phyloP scores from a whole-genome alignment of 495 filamentous ascomycete genomes.

The Lasiosphaeris hirsuta region DNA sequence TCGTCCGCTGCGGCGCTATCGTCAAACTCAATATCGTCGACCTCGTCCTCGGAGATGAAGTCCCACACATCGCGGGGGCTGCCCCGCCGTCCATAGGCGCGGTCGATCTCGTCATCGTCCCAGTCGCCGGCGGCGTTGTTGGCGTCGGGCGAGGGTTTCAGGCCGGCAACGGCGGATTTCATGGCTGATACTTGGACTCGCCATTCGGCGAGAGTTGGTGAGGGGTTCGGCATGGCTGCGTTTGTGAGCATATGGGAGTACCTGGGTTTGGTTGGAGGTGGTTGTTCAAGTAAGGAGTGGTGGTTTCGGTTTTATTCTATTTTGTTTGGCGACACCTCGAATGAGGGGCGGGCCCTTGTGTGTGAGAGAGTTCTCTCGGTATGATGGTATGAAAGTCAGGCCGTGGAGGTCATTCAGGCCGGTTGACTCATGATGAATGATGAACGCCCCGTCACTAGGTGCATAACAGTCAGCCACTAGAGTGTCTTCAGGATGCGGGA shows the following conservation, averaged over 20 bases:
- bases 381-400: background rate
- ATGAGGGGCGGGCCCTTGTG: no score
- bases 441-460: background rate
- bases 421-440: conserved; percentile 3
- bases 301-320: background rate
- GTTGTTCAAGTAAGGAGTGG: background rate
- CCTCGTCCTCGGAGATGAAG: conserved; percentile 69
- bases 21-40: conserved; percentile 48
- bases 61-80: conserved; percentile 86
- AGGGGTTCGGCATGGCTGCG: background rate
- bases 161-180: conserved; percentile 42
- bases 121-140: conserved; percentile 19
- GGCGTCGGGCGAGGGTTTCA: conserved; percentile 19
- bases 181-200: conserved; percentile 45
- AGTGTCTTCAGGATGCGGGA: background rate
- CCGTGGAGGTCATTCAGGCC: background rate
- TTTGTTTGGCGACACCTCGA: no score
- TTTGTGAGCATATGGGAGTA: background rate
- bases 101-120: conserved; percentile 52
- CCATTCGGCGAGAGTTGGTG: conserved; percentile 34
- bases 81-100: conserved; percentile 59
- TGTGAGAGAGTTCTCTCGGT: background rate
- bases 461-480: background rate
- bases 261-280: background rate
- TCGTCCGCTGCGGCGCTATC: conserved; percentile 33